Base-by-base conservation (phyloP, 2,329 filamentous ascomycete genomes). In the Verticillium longisporum region DNA sequence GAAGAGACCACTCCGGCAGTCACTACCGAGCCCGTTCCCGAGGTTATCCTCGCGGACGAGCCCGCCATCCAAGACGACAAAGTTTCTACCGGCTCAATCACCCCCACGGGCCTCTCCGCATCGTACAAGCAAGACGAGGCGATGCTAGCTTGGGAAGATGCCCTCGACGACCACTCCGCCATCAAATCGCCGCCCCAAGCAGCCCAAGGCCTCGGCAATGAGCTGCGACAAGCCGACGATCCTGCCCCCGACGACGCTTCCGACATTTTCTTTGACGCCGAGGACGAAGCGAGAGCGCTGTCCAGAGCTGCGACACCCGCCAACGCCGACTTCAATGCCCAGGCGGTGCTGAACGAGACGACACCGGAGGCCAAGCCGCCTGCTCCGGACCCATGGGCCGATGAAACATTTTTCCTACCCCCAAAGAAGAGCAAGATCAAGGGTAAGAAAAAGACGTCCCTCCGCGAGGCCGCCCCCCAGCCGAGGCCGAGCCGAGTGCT, bases 1-100 rank as follows among this genome's bases (percentile, higher is more conserved):
- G 26, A 57, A 10, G 60, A 64, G 32, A 38, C 60, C 54, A 58
- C 50, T 13, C 11, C 59, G 7, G 61, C 57, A 4, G 56, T 41
- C 26, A 10, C 59, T 14, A 37, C 41, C 41, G 41, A 53, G 15
- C 7, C 41, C 15, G 41, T 15, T 15, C 10, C 15, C 21, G 41
- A 53, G 41, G 15, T 6, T 13, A 36, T 36, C 13, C 45, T 18
- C 11, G 13, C n/a, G 6, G 45, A 50, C 21, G 45, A 50, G 9
- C 18, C 45, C 4, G 45, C 18, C 10, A 50, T 1, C 11, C 45
- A 50, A 7, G 18, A 50, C 45, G 21, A 21, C 9, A 18, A 50
- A 10, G 11, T 50, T 6, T 9, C 41, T 50, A 18, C 45, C 11
- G 45, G 18, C 18, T 50, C 45, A 18, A 26, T 26, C 45, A 50